Base-by-base conservation (phyloP, 2,329 filamentous ascomycete species). In the Thermomyces lanuginosus region DNA sequence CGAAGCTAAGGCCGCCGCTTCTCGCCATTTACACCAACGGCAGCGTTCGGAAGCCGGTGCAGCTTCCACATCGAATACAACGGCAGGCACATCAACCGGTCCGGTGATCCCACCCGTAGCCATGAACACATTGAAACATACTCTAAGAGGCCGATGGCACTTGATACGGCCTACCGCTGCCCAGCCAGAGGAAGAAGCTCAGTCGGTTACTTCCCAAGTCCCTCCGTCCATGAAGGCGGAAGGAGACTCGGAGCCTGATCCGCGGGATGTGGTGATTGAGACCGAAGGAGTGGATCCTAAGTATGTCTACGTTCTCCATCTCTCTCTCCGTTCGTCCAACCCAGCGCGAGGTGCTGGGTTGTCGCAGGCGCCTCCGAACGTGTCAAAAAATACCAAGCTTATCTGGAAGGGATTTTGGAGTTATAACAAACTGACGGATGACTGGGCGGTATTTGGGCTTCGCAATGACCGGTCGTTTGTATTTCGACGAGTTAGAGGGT, bases 361-460 rank as follows among this genome's bases (percentile, higher is more conserved):
- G 7, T 36, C 31, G 8, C 27, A 32, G 9, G 19, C 38, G 7
- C 36, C 38, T 18, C 34, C 42, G 5, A 56, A 54, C 25, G 58
- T 61, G 1, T 60, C 72, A 0, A 71, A 72, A 46, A 92, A 91
- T 44, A 93, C 86, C 35, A 92, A 91, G 54, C 55, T 98, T 26
- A 58, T 62, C 1, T 98, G 89, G 86, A 76, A 77, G 42, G 76
- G 78, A 1, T 93, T 84, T 48, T 92, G 81, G 70, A 86, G 76
- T 56, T 86, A 91, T 47, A 92, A 95, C 47, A 68, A 69, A 39
- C 52, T 92, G 43, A 92, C 82, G 5, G 83, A 92, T 48, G 84
- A 93, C 52, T 89, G 80, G 78, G 80, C 65, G 3, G 76, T 80
- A 54, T 95, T 95, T 52, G 60, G 58, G 2, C 42, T 75, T 39